Percentiles rank a stretch among this genome's conserved stretches.
These are phyloP conservation scores for Myriosclerotinia duriaeana DNA, from an alignment of 2,329 filamentous ascomycete species.

Conservation along the genomic window DNA sequence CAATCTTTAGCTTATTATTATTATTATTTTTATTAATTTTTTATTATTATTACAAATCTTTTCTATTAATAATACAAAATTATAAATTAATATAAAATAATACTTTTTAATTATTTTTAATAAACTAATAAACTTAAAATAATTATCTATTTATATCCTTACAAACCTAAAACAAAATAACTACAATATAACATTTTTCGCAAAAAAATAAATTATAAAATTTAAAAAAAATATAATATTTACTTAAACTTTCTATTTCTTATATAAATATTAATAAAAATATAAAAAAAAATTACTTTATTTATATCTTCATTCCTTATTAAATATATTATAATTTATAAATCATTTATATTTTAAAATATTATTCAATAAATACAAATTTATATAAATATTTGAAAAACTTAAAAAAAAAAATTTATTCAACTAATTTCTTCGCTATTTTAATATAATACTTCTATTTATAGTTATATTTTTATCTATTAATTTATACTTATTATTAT, in stretches of 20 bases:
- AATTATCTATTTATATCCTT: not conserved
- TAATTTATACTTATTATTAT: no score
- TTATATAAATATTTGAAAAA: no score
- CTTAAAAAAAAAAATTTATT: no score
- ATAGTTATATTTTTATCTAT: no score
- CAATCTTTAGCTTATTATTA: not conserved
- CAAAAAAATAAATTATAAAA: not conserved
- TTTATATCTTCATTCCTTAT: no score
- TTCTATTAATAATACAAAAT: not conserved
- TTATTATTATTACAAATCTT: not conserved
- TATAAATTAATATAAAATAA: not conserved
- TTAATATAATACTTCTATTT: no score
- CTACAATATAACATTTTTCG: not conserved
- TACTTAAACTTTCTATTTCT: not conserved
- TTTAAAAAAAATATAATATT: not conserved
- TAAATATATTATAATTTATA: no score
- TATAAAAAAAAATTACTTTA: no score
- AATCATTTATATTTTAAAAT: no score
- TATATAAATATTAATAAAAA: not conserved
- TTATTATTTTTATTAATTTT: not conserved
- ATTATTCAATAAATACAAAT: no score
- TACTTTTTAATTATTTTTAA: no score
- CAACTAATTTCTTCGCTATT: no score
- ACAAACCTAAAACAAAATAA: not conserved
- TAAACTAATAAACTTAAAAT: not conserved